phyloP scores from a whole-genome alignment of 371 early-diverging fungal genomes.

The Chytridium lagenaria region DNA sequence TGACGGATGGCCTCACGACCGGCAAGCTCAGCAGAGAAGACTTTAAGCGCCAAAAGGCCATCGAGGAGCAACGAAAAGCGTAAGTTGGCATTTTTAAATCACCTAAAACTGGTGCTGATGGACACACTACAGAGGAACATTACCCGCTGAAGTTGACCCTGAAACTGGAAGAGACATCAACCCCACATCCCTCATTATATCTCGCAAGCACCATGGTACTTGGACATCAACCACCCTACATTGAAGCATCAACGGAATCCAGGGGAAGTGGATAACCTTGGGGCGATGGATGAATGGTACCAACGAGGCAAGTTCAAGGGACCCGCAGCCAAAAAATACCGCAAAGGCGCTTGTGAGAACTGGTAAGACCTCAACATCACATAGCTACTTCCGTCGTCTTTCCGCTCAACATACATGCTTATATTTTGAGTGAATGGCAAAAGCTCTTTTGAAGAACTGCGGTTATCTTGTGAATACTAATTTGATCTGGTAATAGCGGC shows the following conservation, averaged over 20 bases:
- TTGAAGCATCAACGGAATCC: conserved; percentile 83
- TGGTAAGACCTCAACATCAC: conserved; percentile 36
- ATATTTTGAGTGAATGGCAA: too few relatives aligned
- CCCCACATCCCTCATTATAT: conserved; percentile 98
- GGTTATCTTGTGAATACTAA: conserved; percentile 87
- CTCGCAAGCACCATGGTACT: conserved; percentile 95
- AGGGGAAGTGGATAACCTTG: background rate
- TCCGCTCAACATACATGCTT: too few relatives aligned
- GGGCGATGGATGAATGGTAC: conserved; percentile 72
- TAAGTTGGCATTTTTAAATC: conserved; percentile 37
- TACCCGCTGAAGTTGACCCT: conserved; percentile 59
- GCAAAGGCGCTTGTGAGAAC: conserved; percentile 94
- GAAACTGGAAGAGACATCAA: conserved; percentile 90
- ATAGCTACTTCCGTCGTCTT: too few relatives aligned
- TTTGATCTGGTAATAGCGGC: conserved; percentile 62
- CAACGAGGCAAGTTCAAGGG: conserved; percentile 67
- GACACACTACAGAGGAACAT: conserved; percentile 49
- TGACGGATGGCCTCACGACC: background rate
- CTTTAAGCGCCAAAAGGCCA: conserved; percentile 53
- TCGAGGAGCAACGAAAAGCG: conserved; percentile 61
- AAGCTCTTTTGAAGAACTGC: too few relatives aligned
- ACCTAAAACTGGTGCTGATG: too few relatives aligned
- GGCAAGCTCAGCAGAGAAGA: conserved; percentile 53
- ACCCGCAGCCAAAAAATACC: conserved; percentile 86
- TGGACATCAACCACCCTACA: conserved; percentile 84